Conservation (phyloP, 257 asterid species). For the Lantana camara region DNA sequence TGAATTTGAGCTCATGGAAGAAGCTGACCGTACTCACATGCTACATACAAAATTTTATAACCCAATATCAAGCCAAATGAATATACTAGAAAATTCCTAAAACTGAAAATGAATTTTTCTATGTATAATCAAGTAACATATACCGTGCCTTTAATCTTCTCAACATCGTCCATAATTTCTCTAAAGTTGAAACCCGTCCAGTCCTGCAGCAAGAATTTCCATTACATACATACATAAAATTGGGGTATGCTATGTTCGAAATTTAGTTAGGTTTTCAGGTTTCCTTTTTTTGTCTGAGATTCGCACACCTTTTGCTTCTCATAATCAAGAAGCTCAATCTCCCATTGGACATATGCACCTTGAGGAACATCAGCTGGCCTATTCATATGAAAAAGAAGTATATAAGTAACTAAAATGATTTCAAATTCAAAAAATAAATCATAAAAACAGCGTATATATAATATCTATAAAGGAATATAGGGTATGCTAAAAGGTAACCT, state of each 20-base stretch:
- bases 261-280: slow-evolving; percentile 4
- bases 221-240: slow-evolving; percentile 15
- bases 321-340: slow-evolving; percentile 96
- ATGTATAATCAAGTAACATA: slow-evolving; percentile 28
- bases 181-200: slow-evolving; percentile 95
- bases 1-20: too few relatives aligned
- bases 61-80: background rate
- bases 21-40: too few relatives aligned
- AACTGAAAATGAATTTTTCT: slow-evolving; percentile 17
- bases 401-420: slow-evolving; percentile 9
- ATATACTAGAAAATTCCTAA: slow-evolving; percentile 2
- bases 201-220: slow-evolving; percentile 62
- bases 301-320: slow-evolving; percentile 79
- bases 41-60: too few relatives aligned
- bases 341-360: slow-evolving; percentile 89
- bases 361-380: slow-evolving; percentile 87
- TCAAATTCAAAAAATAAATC: slow-evolving; percentile 9
- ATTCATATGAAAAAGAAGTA: slow-evolving; percentile 26
- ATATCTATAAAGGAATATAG: slow-evolving; percentile 13
- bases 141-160: slow-evolving; percentile 99
- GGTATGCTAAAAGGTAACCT: slow-evolving; percentile 44
- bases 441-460: background rate
- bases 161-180: slow-evolving; percentile 96
- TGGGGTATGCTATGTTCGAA: too few relatives aligned
- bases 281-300: slow-evolving; percentile 8